Evolutionary conservation across 73 alveolate genomes (phyloP).

Genomic region (Urostyla sp.): DNA sequence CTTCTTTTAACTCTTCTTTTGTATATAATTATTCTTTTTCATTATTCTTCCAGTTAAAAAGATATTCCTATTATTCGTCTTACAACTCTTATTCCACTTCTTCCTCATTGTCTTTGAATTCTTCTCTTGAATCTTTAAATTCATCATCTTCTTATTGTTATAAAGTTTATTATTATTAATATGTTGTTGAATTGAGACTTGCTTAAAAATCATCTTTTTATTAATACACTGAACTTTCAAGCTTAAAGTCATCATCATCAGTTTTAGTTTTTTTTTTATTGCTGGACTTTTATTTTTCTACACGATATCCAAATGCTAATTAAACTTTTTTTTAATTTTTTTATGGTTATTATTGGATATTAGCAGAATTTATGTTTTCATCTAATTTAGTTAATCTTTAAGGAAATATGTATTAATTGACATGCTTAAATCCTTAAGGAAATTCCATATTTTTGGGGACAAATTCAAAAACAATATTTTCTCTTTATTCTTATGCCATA

Average conservation of each 20-base stretch:
- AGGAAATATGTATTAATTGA: constrained; percentile 43
- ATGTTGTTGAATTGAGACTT: not conserved
- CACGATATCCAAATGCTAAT: constrained; percentile 52
- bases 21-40: not conserved
- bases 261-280: not conserved
- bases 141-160: constrained; percentile 5
- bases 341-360: not conserved
- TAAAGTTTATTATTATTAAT: not conserved
- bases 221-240: not conserved
- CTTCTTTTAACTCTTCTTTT: constrained; percentile 38
- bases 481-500: constrained; percentile 30
- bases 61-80: not conserved
- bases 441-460: constrained; percentile 51
- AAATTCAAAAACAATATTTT: constrained; percentile 30
- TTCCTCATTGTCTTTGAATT: constrained; percentile 1
- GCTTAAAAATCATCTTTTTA: not conserved
- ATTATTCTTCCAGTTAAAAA: not conserved
- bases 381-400: constrained; percentile 3
- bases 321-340: constrained; percentile 6
- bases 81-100: not conserved
- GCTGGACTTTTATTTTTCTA: not conserved
- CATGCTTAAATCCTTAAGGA: constrained; percentile 34
- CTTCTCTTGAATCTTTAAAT: not conserved
- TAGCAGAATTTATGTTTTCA: constrained; percentile 7
- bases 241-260: not conserved